Base-by-base conservation (phyloP, 306 rosid genomes). In the Castanea sativa region DNA sequence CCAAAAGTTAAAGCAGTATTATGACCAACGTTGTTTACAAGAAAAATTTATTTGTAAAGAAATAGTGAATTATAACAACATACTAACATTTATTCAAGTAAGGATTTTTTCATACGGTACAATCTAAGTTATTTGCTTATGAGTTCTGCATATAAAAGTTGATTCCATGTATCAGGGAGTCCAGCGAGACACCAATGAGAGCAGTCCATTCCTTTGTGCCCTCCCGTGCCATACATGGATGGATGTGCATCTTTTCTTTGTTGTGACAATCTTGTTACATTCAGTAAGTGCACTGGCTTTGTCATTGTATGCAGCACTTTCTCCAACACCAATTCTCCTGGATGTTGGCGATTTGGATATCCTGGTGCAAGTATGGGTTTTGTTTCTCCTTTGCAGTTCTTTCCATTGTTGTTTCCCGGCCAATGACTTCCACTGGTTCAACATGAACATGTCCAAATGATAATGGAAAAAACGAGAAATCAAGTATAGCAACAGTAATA, bases 131-230 rank as follows among this genome's bases (percentile, higher is more conserved):
- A 76, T 64, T 59, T 20, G 57, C 61, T 65, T 11, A 76, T 8
- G 58, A 82, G 76, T 38, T 79, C 78, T 7, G 83, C 16, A 41
- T 60, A 55, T 0, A 82, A n/a, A 30, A 82, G 80, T 6, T 73
- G 55, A 73, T 86, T 86, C 86, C 86, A 86, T 68, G 89, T 70
- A 30, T 82, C 89, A 69, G 82, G 86, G 74, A 76, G 73, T 45
- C 89, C 76, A 14, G 83, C 74, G 5, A 82, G 77, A 68, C 89
- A 82, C 89, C 83, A 82, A 7, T 82, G 86, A 78, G 64, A 55
- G 75, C 84, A 86, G 33, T 82, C 80, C 72, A 75, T 69, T 27
- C 43, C 76, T 7, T 1, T 57, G 33, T 21, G 80, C 6, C 53
- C 73, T 33, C 41, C 33, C 1, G 0, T 23, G 45, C 80, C 73